Evolutionary conservation across 2,329 filamentous ascomycete species (phyloP).

Genomic region (Fusarium sp.): DNA sequence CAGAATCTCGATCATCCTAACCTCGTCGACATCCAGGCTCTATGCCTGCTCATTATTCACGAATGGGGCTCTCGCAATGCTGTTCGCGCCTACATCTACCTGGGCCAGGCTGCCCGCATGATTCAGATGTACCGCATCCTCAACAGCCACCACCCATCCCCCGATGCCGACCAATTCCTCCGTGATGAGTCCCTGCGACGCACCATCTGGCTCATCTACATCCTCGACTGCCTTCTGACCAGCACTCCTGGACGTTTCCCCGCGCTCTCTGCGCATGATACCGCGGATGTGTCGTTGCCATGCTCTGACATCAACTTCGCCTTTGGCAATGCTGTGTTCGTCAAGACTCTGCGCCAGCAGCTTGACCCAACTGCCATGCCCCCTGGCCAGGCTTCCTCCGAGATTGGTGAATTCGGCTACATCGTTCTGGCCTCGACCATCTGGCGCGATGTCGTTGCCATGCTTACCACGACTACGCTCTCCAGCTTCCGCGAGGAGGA

Average conservation of each 20-base stretch:
- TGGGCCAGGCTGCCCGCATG: slow-evolving; percentile 73
- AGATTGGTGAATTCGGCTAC: slow-evolving; percentile 72
- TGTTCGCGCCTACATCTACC: slow-evolving; percentile 72
- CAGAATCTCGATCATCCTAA: slow-evolving; percentile 70
- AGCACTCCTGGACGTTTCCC: slow-evolving; percentile 71
- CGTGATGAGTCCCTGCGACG: slow-evolving; percentile 72
- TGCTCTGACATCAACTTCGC: slow-evolving; percentile 73
- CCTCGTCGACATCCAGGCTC: slow-evolving; percentile 71
- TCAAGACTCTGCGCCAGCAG: slow-evolving; percentile 66
- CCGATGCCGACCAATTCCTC: slow-evolving; percentile 68
- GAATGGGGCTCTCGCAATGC: slow-evolving; percentile 73
- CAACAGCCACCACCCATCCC: slow-evolving; percentile 64
- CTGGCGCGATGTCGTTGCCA: slow-evolving; percentile 72
- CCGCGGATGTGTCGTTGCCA: slow-evolving; percentile 67
- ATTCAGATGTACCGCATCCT: slow-evolving; percentile 73
- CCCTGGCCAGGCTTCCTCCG: slow-evolving; percentile 55
- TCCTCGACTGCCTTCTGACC: slow-evolving; percentile 72
- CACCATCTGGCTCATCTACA: slow-evolving; percentile 72
- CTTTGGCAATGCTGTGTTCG: slow-evolving; percentile 70
- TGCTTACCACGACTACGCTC: slow-evolving; percentile 67
- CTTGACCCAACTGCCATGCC: slow-evolving; percentile 51
- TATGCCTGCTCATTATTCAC: slow-evolving; percentile 71
- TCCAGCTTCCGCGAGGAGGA: slow-evolving; percentile 66
- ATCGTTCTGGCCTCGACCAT: slow-evolving; percentile 71
- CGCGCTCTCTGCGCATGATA: slow-evolving; percentile 66